Evolutionary conservation across 306 rosid species (phyloP), one percentile per base, ranked within the genome.

Genomic region (Carpinus fangiana): DNA sequence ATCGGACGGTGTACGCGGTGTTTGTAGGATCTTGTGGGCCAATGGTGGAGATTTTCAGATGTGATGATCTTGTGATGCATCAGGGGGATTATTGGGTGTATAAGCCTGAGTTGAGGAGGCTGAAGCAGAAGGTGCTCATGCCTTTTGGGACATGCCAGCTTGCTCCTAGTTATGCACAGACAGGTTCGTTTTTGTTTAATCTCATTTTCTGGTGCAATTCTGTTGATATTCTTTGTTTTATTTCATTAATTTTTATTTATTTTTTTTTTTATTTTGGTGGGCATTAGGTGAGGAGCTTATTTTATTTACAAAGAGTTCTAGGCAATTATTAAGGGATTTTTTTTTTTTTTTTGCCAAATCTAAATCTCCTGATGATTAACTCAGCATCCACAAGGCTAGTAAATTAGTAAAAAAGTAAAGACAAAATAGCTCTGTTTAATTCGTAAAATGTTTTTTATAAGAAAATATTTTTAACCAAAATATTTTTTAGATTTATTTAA

Each of bases 31-130:
- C 83, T 0, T 91, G 98, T 80, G 92, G 87, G 68, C 96, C 98
- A 38, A 95, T 95, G 98, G 45, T 76, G 13, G 98, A 95, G 93
- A 86, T 95, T 68, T 94, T 92, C 72, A 74, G 91, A 47, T 95
- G 97, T 74, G 97, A 95, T n/a, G 95, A 95, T 12, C 73, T 87
- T 17, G 31, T 90, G 84, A 69, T 74, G 88, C 87, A 82, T 23
- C 61, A 38, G 60, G 90, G 81, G 18, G 80, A 76, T 0, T 82
- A 41, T 83, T 82, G 88, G 93, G 79, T 91, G 18, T 95, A 95
- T 47, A 86, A 65, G 72, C 98, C 98, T 38, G 83, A 90, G 48
- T 73, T 89, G 57, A 66, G 62, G 60, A 90, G 82, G 80, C 86
- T 95, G 23, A 90, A 90, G 77, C 93, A 90, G 23, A 84, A 86